Percentiles rank a stretch among this genome's conserved stretches.
phyloP scores from a whole-genome alignment of 805 yeast genomes.

The Hanseniaspora occidentalis region DNA sequence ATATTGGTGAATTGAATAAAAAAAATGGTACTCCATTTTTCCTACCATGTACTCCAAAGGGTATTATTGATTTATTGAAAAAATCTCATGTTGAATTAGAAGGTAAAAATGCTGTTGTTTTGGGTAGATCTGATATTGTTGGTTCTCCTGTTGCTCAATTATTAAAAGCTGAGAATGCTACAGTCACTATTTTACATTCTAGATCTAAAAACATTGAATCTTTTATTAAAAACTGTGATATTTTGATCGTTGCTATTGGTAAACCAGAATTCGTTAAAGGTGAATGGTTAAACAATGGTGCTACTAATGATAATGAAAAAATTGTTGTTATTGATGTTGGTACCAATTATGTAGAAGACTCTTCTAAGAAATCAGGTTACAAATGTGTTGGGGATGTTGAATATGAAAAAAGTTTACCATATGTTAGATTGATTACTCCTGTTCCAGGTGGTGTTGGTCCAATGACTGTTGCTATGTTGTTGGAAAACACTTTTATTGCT shows the following conservation, averaged over 20 bases:
- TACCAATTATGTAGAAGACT: conserved; percentile 60
- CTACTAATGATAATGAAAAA: no score
- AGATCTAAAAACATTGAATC: conserved; percentile 48
- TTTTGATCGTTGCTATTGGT: conserved; percentile 75
- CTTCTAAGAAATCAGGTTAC: conserved; percentile 53
- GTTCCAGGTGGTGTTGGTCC: conserved; percentile 92
- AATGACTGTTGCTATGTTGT: conserved; percentile 78
- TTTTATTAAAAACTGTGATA: conserved; percentile 59
- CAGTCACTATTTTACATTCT: conserved; percentile 82
- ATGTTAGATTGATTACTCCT: conserved; percentile 51
- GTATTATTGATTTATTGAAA: conserved; percentile 70
- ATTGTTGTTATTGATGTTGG: conserved; percentile 73
- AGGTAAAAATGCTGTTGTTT: conserved; percentile 83
- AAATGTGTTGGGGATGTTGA: conserved; percentile 73
- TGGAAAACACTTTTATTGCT: conserved; percentile 57
- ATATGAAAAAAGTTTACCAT: conserved; percentile 29
- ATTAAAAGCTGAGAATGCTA: conserved; percentile 59
- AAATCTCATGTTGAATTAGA: conserved; percentile 50
- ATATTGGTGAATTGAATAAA: conserved; percentile 83
- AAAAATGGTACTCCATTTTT: conserved; percentile 74
- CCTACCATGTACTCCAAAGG: conserved; percentile 93
- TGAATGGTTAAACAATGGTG: conserved; percentile 69
- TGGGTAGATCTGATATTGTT: conserved; percentile 93
- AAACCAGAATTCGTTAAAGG: conserved; percentile 58
- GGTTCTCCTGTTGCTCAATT: conserved; percentile 88